A percentile compares a stretch with the other conserved stretches of the same genome.
phyloP scores from a whole-genome alignment of 1,284 basidiomycete species.

The Microbotryum scabiosae region DNA sequence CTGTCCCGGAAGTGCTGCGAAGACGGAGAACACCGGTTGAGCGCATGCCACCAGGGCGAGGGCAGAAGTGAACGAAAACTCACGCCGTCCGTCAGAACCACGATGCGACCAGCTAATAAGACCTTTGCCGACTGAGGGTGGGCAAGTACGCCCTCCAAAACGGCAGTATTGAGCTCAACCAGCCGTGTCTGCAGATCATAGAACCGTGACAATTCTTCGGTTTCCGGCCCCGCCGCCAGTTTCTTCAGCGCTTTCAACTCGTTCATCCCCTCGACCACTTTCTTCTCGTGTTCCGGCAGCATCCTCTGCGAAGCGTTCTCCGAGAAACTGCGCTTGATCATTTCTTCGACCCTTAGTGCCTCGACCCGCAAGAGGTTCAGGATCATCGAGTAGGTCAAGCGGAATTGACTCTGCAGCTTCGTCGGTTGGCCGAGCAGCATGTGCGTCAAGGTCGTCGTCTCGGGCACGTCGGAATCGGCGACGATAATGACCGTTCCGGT shows the following conservation, averaged over 20 bases:
- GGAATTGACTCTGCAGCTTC: constrained; percentile 92
- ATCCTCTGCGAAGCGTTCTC: constrained; percentile 92
- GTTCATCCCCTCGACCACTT: constrained; percentile 71
- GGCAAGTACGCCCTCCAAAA: constrained; percentile 58
- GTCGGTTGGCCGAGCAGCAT: constrained; percentile 93
- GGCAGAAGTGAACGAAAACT: constrained; percentile 33
- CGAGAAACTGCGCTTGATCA: constrained; percentile 99
- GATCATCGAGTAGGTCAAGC: constrained; percentile 99
- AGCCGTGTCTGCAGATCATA: constrained; percentile 69
- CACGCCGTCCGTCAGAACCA: constrained; percentile 75
- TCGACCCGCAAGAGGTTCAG: constrained; percentile 93
- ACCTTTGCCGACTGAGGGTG: constrained; percentile 62
- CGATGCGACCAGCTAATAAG: constrained; percentile 65
- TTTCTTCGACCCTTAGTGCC: constrained; percentile 92
- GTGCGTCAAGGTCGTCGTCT: constrained; percentile 66
- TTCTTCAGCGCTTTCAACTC: constrained; percentile 57
- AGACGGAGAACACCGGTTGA: background rate
- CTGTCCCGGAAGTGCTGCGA: constrained; percentile 68
- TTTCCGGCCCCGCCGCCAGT: constrained; percentile 48
- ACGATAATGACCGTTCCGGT: constrained; percentile 95
- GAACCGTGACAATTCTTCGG: constrained; percentile 59
- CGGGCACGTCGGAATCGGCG: constrained; percentile 69
- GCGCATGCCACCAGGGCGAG: background rate
- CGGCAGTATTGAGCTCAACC: constrained; percentile 55
- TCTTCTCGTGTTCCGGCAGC: constrained; percentile 84